These are phyloP conservation scores for Lithospermum erythrorhizon DNA, from an alignment of 257 asterid species.

Conservation along the genomic window DNA sequence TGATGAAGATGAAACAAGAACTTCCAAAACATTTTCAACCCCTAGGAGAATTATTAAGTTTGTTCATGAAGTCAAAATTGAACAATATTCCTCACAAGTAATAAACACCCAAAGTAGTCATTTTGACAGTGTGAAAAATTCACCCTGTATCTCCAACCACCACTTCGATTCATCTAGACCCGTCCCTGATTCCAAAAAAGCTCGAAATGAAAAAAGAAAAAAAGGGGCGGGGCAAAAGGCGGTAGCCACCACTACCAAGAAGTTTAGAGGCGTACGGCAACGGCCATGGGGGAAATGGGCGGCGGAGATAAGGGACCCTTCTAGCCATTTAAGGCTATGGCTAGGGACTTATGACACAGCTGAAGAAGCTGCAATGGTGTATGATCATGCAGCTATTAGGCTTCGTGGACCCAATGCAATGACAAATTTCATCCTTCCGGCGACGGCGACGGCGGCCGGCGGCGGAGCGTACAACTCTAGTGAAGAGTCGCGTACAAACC, in stretches of 20 bases:
- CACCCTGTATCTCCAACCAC: too few relatives aligned
- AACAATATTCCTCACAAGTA: slow-evolving; percentile 12
- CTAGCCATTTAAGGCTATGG: slow-evolving; percentile 48
- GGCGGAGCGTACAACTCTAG: slow-evolving; percentile 18
- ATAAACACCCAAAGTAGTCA: too few relatives aligned
- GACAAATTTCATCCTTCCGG: slow-evolving; percentile 53
- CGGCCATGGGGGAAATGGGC: slow-evolving; percentile 99
- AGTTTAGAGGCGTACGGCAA: slow-evolving; percentile 87
- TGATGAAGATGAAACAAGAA: slow-evolving; percentile 30
- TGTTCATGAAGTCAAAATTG: slow-evolving; percentile 54
- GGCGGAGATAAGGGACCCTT: slow-evolving; percentile 93
- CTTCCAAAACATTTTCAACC: slow-evolving; percentile 9
- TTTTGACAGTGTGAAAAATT: too few relatives aligned
- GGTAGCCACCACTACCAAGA: slow-evolving; percentile 16
- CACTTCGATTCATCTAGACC: too few relatives aligned
- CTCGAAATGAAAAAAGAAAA: slow-evolving; percentile 1
- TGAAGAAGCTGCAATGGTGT: slow-evolving; percentile 97
- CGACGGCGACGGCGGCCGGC: too few relatives aligned
- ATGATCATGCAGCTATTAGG: slow-evolving; percentile 88
- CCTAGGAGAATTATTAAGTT: slow-evolving; percentile 40
- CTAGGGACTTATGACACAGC: slow-evolving; percentile 88
- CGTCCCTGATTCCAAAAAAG: too few relatives aligned
- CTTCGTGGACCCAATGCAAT: slow-evolving; percentile 95
- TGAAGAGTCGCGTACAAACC: too few relatives aligned
- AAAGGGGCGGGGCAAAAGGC: slow-evolving; percentile 28